Base-by-base conservation (phyloP, 305 asterid genomes). In the Rubia balearica region DNA sequence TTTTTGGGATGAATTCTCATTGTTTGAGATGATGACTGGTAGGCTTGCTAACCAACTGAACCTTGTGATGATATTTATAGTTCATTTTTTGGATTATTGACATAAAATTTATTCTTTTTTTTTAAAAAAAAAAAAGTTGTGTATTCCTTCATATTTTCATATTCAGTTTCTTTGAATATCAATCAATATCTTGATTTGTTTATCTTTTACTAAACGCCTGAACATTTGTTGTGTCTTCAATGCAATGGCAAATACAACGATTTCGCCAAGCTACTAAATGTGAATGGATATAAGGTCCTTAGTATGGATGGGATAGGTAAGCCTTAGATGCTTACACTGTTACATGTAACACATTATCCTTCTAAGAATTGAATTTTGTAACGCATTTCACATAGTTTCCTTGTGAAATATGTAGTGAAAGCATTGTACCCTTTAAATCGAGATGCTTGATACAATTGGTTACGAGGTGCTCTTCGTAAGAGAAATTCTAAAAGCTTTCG, bases 281-380 rank as follows among this genome's bases (percentile, higher is more conserved):
- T 85, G 42, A 85, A 86, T 77, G 98, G 96, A 78, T 84, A 84
- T 77, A 93, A 90, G 84, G 97, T 86, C 53, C 85, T 88, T 64
- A 97, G 89, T 70, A 86, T 93, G 97, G 98, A 93, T 71, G 90
- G 98, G 98, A 83, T 88, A 74, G 97, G 98, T 90, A 76, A 83
- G 89, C 81, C 55, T 21, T 30, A 21, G 40, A 63, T 12, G 21
- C 16, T 69, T 17, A 24, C 14, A 0, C 6, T 61, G 40, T 49
- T 22, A n/a, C 51, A 40, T 11, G 5, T 19, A 30, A 2, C 14
- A 53, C 24, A 57, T 24, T 10, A 22, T 57, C 5, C 6, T 51
- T 67, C 8, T 14, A 11, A 46, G 10, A 7, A 22, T 53, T 4
- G n/a, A 30, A 16, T n/a, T 67, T 43, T 33, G 46, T 67, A 59